Evolutionary conservation across 306 rosid species (phyloP).

Genomic region (Echinosophora koreensis): DNA sequence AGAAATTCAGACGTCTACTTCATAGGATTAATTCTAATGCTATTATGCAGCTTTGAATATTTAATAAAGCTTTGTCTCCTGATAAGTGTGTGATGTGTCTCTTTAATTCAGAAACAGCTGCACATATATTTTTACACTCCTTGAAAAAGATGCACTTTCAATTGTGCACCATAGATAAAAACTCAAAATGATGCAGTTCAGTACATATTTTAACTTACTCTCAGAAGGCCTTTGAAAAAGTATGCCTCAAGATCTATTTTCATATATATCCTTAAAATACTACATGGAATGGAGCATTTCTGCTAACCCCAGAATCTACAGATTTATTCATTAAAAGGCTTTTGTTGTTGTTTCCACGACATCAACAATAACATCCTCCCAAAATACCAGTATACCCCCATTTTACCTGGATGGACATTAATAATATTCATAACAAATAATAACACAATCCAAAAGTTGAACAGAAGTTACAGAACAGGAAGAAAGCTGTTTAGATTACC

Average conservation of each 20-base stretch:
- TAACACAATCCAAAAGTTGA: conserved; percentile 32
- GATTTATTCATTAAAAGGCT: conserved; percentile 5
- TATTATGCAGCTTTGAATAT: neutral
- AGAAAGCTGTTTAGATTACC: conserved; percentile 66
- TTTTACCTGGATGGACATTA: neutral
- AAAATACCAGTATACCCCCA: neutral
- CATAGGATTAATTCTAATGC: too few species aligned
- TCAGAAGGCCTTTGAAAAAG: neutral
- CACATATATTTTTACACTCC: neutral
- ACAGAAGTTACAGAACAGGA: conserved; percentile 31
- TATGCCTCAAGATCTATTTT: neutral
- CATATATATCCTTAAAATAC: neutral
- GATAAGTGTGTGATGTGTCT: neutral
- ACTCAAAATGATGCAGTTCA: neutral
- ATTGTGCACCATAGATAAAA: neutral
- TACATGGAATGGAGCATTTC: neutral
- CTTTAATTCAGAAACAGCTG: neutral
- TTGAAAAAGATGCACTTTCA: neutral
- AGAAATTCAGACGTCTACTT: too few species aligned
- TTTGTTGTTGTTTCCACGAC: neutral
- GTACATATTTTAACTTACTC: neutral
- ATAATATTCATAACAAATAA: neutral
- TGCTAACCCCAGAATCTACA: conserved; percentile 2
- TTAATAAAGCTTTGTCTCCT: conserved; percentile 6
- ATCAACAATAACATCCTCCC: neutral